phyloP scores from a whole-genome alignment of 305 asterid genomes.

The Fraxinus nigra region DNA sequence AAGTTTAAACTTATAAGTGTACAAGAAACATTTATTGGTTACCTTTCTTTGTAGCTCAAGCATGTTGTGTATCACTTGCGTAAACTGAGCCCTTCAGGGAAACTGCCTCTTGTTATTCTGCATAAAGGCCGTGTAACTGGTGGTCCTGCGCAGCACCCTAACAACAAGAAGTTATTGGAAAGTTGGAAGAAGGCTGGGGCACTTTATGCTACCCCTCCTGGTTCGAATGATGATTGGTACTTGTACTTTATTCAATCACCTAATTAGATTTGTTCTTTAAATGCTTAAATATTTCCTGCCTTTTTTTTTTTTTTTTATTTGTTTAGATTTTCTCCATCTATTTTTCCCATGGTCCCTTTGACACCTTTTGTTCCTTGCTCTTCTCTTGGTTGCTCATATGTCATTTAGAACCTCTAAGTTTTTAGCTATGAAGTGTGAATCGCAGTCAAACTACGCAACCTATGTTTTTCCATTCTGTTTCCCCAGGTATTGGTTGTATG shows the following conservation, averaged over 20 bases:
- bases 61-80: slow-evolving; percentile 52
- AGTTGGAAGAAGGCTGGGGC: slow-evolving; percentile 74
- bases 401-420: slow-evolving; percentile 7
- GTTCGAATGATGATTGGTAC: slow-evolving; percentile 98
- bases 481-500: slow-evolving; percentile 93
- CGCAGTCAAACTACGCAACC: background rate
- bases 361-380: background rate
- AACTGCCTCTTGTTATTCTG: slow-evolving; percentile 74
- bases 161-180: slow-evolving; percentile 62
- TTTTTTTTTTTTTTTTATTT: background rate
- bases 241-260: slow-evolving; percentile 34
- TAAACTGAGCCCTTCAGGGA: slow-evolving; percentile 60
- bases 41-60: slow-evolving; percentile 46
- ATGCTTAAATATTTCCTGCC: background rate
- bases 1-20: background rate
- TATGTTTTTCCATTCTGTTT: slow-evolving; percentile 11
- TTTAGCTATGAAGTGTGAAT: slow-evolving; percentile 10
- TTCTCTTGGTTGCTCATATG: background rate
- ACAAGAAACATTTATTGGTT: slow-evolving; percentile 11
- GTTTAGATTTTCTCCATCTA: background rate
- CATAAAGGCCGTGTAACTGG: slow-evolving; percentile 68
- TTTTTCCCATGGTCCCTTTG: background rate
- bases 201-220: slow-evolving; percentile 77
- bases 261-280: background rate
- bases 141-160: slow-evolving; percentile 74